Conservation (phyloP, 345 rosid species). For the Populus deltoides region DNA sequence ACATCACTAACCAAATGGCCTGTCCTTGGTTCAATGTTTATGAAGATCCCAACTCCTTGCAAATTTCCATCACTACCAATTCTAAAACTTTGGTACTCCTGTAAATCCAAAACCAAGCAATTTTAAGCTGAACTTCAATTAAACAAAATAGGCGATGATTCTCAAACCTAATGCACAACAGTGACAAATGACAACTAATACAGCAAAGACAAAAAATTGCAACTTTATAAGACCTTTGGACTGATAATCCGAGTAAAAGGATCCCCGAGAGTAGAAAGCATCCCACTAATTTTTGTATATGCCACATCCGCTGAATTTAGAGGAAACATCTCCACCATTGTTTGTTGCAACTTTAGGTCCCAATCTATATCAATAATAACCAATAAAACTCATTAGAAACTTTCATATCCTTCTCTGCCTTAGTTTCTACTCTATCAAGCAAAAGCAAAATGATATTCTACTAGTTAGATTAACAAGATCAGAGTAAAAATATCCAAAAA, state of each 20-base stretch:
- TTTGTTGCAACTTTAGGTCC: slow-evolving; percentile 84
- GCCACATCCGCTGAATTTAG: slow-evolving; percentile 79
- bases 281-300: slow-evolving; percentile 60
- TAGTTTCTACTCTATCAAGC: neutral
- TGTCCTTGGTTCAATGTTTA: slow-evolving; percentile 65
- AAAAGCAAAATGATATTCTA: neutral
- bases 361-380: slow-evolving; percentile 49
- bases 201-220: neutral
- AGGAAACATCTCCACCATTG: slow-evolving; percentile 89
- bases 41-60: slow-evolving; percentile 88
- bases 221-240: slow-evolving; percentile 55
- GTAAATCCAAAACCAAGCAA: slow-evolving; percentile 11
- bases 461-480: too few relatives aligned
- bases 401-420: neutral
- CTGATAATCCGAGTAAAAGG: slow-evolving; percentile 86
- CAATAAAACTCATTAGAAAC: neutral
- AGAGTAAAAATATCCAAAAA: too few relatives aligned
- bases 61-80: slow-evolving; percentile 85
- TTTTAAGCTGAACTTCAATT: neutral
- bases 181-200: neutral
- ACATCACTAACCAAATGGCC: slow-evolving; percentile 74
- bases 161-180: neutral
- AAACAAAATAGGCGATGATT: neutral
- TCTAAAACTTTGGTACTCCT: slow-evolving; percentile 90
- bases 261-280: slow-evolving; percentile 94